Evolutionary conservation across 31 red algal species (phyloP).

Genomic region (Bonnemaisonia californica): DNA sequence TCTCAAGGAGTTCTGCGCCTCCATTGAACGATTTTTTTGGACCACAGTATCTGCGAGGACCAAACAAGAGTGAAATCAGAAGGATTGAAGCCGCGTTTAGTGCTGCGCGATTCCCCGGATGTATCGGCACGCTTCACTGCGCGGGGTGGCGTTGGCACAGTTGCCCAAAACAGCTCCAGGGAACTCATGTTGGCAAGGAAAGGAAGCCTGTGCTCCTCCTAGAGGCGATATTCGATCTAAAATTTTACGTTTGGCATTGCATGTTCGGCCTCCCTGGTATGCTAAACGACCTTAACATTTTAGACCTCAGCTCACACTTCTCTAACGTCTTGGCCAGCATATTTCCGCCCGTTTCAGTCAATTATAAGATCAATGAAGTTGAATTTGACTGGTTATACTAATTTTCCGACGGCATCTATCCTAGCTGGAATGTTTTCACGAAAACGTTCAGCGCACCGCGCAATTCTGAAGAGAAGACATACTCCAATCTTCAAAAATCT

Average conservation of each 20-base stretch:
- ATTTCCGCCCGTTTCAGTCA: background rate
- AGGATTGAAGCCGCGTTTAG: background rate
- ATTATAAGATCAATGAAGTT: background rate
- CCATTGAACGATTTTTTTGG: background rate
- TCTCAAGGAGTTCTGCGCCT: no score
- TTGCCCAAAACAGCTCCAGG: background rate
- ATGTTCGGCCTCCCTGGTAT: constrained; percentile 5
- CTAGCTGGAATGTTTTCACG: background rate
- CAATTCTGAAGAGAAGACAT: background rate
- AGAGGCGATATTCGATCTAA: background rate
- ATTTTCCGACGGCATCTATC: background rate
- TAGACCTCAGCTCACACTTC: background rate
- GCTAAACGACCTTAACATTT: background rate
- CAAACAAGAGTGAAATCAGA: background rate
- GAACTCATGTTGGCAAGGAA: background rate
- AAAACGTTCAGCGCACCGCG: background rate
- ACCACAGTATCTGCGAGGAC: background rate
- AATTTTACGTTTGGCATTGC: background rate
- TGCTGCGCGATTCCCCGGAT: background rate
- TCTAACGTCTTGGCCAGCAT: background rate
- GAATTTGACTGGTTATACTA: background rate
- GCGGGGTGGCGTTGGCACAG: background rate
- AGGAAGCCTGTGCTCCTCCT: background rate
- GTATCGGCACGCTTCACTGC: background rate
- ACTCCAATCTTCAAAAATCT: background rate